A percentile compares a stretch with the other conserved stretches of the same genome.
phyloP scores from a whole-genome alignment of 768 basidiomycete species.

The Sporobolomyces pararoseus region DNA sequence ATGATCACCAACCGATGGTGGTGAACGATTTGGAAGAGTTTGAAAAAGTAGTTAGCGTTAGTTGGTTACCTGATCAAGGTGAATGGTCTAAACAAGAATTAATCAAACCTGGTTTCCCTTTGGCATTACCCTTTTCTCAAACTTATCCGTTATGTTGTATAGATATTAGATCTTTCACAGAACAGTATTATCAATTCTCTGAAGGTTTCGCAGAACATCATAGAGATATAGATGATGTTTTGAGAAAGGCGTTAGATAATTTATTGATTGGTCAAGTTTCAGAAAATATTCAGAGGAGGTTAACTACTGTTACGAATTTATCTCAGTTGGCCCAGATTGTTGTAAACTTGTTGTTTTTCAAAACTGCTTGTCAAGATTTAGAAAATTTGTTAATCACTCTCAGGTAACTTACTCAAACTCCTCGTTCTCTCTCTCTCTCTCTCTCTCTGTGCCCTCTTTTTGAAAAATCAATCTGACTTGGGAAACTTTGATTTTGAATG shows the following conservation, averaged over 20 bases:
- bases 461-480: too few relatives aligned
- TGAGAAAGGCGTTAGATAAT: constrained; percentile 82
- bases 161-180: constrained; percentile 82
- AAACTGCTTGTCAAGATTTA: constrained; percentile 75
- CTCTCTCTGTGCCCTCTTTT: neutral
- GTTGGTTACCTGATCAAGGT: constrained; percentile 71
- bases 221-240: constrained; percentile 81
- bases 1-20: constrained; percentile 87
- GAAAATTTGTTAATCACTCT: constrained; percentile 77
- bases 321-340: constrained; percentile 90
- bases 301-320: constrained; percentile 69
- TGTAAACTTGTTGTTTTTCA: constrained; percentile 87
- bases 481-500: neutral
- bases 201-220: constrained; percentile 91
- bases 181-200: constrained; percentile 92
- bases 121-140: constrained; percentile 86
- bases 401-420: constrained; percentile 50
- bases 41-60: constrained; percentile 68
- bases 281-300: constrained; percentile 68
- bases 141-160: constrained; percentile 93
- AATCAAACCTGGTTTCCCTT: constrained; percentile 61
- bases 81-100: constrained; percentile 47
- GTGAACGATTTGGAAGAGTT: constrained; percentile 59
- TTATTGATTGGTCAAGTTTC: constrained; percentile 72
- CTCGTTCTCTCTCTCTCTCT: neutral